Evolutionary conservation across 2,329 filamentous ascomycete species (phyloP).

Genomic region (Aphanoascus verrucosus): DNA sequence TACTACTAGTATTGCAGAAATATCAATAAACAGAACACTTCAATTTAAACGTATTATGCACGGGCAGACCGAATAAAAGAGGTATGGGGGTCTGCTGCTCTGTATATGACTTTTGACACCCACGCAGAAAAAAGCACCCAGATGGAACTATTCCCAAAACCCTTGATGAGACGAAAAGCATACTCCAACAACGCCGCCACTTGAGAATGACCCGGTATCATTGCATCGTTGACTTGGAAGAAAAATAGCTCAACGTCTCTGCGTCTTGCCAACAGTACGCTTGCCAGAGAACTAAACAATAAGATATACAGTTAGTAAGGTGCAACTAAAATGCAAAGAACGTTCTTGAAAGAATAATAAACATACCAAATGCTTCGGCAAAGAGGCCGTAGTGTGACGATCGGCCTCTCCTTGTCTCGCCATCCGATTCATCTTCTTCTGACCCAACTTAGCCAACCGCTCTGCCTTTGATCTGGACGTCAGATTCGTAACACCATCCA

Average conservation of each 20-base stretch:
- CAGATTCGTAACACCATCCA: constrained; percentile 53
- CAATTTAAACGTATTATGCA: no score
- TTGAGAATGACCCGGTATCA: constrained; percentile 2
- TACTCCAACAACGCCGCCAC: constrained; percentile 8
- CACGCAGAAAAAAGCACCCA: not conserved
- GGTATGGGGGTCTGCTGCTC: not conserved
- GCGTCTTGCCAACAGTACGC: constrained; percentile 82
- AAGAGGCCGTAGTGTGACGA: constrained; percentile 68
- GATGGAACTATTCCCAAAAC: not conserved
- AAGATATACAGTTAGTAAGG: constrained; percentile 10
- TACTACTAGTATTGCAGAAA: no score
- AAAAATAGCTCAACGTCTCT: constrained; percentile 27
- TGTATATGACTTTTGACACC: constrained; percentile 3
- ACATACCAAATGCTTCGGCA: constrained; percentile 85
- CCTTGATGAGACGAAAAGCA: not conserved
- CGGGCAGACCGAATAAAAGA: no score
- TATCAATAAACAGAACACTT: no score
- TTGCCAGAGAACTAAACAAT: constrained; percentile 65
- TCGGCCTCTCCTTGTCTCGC: constrained; percentile 94
- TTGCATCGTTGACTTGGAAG: constrained; percentile 11
- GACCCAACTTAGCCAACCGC: constrained; percentile 72
- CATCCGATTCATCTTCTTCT: constrained; percentile 99
- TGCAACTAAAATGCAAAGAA: constrained; percentile 17
- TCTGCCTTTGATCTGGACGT: constrained; percentile 65
- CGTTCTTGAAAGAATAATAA: not conserved